Conservation (phyloP, 2,329 filamentous ascomycete genomes). For the Davidsoniella eucalypti region DNA sequence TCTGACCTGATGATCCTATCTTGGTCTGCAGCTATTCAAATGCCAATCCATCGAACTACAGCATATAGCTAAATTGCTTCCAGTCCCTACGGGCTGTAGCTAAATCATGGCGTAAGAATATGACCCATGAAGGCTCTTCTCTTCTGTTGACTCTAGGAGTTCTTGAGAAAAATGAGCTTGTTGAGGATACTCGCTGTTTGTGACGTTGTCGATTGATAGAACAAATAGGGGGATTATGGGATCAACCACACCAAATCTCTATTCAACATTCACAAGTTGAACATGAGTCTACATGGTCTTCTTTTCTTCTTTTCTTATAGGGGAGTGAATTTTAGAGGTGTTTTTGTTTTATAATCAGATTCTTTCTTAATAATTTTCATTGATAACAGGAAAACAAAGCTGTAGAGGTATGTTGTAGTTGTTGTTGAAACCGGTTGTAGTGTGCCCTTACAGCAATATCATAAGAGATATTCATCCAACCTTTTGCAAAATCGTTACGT, state of each 20-base stretch:
- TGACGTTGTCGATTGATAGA: background rate
- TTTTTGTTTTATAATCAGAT: background rate
- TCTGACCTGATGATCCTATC: too few species aligned
- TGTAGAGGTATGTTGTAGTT: slow-evolving; percentile 17
- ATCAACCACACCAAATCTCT: background rate
- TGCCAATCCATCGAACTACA: too few species aligned
- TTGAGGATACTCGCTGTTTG: too few species aligned
- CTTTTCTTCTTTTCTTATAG: background rate
- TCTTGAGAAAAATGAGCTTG: background rate
- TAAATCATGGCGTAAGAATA: too few species aligned
- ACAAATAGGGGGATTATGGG: background rate
- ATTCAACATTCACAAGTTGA: background rate
- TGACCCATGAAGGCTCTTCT: background rate
- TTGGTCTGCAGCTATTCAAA: too few species aligned
- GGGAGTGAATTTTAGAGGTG: background rate
- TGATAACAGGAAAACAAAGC: slow-evolving; percentile 1
- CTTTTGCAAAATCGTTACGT: slow-evolving; percentile 8
- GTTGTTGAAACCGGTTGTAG: slow-evolving; percentile 38
- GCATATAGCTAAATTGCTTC: too few species aligned
- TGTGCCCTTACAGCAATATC: slow-evolving; percentile 3
- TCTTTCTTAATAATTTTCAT: background rate
- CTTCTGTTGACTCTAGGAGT: background rate
- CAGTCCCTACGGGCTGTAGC: too few species aligned
- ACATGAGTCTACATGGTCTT: background rate
- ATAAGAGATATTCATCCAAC: slow-evolving; percentile 5